Evolutionary conservation across 768 basidiomycete genomes (phyloP).

Genomic region (Cyathus striatus): DNA sequence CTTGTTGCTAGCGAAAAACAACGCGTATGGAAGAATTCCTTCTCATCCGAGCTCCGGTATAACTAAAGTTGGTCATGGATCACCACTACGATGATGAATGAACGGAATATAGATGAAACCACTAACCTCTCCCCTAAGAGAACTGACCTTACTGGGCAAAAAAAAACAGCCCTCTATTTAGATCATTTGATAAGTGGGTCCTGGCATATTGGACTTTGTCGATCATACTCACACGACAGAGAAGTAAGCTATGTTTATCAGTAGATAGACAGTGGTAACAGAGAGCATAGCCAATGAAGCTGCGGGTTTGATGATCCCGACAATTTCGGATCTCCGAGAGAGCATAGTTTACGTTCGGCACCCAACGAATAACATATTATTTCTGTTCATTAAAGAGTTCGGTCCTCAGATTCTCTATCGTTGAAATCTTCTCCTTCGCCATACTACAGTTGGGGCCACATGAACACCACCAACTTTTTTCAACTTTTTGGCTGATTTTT

Average conservation of each 20-base stretch:
- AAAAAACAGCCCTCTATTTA: constrained; percentile 61
- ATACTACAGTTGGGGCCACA: too few species aligned
- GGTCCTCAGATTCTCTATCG: too few species aligned
- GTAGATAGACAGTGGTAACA: constrained; percentile 56
- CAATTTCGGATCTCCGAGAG: constrained; percentile 62
- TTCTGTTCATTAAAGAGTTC: too few species aligned
- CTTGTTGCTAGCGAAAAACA: constrained; percentile 65
- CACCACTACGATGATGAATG: not conserved
- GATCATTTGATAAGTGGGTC: not conserved
- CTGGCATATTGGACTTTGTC: not conserved
- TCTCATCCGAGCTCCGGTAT: constrained; percentile 73
- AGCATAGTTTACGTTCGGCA: constrained; percentile 74
- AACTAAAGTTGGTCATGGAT: constrained; percentile 28
- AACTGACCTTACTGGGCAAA: constrained; percentile 72
- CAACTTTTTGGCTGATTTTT: too few species aligned
- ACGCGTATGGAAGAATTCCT: constrained; percentile 60
- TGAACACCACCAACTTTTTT: too few species aligned
- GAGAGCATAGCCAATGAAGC: constrained; percentile 60
- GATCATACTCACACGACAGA: constrained; percentile 54
- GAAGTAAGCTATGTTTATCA: constrained; percentile 71
- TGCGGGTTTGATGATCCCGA: constrained; percentile 65
- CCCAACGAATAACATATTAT: constrained; percentile 69
- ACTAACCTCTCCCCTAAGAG: constrained; percentile 57
- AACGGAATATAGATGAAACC: not conserved
- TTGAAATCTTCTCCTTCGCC: too few species aligned